These are phyloP conservation scores for Thermothielavioides terrestris DNA, from an alignment of 495 filamentous ascomycete species.

Conservation along the genomic window DNA sequence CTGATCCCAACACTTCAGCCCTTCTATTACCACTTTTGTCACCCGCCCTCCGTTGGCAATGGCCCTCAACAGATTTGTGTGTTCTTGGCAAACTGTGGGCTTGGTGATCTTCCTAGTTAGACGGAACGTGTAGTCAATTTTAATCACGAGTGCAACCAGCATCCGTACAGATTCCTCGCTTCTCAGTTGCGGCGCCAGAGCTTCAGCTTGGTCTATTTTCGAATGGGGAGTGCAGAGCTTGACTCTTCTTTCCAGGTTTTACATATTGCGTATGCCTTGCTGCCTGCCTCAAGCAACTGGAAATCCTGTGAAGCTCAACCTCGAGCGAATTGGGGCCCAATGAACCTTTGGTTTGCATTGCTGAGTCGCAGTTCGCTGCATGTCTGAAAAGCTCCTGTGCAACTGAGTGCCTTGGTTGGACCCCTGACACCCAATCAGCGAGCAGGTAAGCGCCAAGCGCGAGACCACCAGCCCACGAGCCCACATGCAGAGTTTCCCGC, in stretches of 20 bases:
- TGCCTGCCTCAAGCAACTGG: too few species aligned
- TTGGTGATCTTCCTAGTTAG: slow-evolving; percentile 24
- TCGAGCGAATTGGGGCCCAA: too few species aligned
- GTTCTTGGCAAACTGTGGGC: slow-evolving; percentile 25
- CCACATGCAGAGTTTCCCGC: slow-evolving; percentile 12
- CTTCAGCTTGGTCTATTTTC: too few species aligned
- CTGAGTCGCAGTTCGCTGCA: slow-evolving; percentile 15
- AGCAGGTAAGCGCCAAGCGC: slow-evolving; percentile 7
- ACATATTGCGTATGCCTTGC: too few species aligned
- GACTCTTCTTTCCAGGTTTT: too few species aligned
- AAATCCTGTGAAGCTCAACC: too few species aligned
- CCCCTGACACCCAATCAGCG: slow-evolving; percentile 6
- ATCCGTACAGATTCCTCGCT: not conserved
- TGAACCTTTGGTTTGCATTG: not conserved
- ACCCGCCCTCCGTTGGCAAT: slow-evolving; percentile 16
- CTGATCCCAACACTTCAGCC: too few species aligned
- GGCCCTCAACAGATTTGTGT: slow-evolving; percentile 17
- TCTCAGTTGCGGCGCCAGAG: not conserved
- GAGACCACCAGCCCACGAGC: not conserved
- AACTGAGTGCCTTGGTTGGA: slow-evolving; percentile 6
- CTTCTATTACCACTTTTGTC: slow-evolving; percentile 12
- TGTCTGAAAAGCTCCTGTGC: not conserved
- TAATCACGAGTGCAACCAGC: slow-evolving; percentile 17
- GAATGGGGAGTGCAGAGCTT: too few species aligned
- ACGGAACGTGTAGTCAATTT: slow-evolving; percentile 28